Conservation (phyloP, 371 early-diverging fungal genomes). For the Lichtheimia hyalospora region DNA sequence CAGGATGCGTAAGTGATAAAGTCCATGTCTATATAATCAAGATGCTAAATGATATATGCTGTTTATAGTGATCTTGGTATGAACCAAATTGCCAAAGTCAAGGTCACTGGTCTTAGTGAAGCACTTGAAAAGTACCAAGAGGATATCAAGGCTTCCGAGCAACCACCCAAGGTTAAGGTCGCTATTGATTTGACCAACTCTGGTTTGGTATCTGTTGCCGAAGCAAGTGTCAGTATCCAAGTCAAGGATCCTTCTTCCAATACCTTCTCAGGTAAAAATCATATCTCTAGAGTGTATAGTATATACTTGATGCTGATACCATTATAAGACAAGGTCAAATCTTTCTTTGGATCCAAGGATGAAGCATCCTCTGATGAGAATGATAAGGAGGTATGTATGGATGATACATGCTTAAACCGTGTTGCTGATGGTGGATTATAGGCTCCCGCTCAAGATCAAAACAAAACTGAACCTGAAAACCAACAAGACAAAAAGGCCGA, state of each 20-base stretch:
- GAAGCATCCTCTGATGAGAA: constrained; percentile 15
- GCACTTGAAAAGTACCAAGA: constrained; percentile 69
- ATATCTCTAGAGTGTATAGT: not conserved
- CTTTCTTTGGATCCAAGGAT: constrained; percentile 73
- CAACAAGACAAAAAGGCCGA: constrained; percentile 8
- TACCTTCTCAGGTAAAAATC: constrained; percentile 39
- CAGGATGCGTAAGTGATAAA: constrained; percentile 25
- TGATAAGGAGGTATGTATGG: constrained; percentile 14
- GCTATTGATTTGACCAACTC: constrained; percentile 71
- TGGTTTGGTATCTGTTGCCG: constrained; percentile 62
- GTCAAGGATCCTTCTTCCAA: constrained; percentile 37
- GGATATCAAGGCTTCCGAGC: constrained; percentile 43
- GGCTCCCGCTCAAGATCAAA: not conserved
- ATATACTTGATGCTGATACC: not conserved
- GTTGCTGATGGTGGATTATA: no score
- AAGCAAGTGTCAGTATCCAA: constrained; percentile 56
- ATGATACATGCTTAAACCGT: not conserved
- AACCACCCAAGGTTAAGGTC: constrained; percentile 81
- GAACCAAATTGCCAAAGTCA: constrained; percentile 62
- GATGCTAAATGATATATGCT: not conserved
- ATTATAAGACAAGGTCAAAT: constrained; percentile 61
- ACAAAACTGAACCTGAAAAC: constrained; percentile 9
- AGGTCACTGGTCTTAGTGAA: constrained; percentile 70
- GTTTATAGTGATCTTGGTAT: constrained; percentile 27
- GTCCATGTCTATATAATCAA: not conserved